Conservation (phyloP, 2,329 filamentous ascomycete species). For the Botrytis medusae region DNA sequence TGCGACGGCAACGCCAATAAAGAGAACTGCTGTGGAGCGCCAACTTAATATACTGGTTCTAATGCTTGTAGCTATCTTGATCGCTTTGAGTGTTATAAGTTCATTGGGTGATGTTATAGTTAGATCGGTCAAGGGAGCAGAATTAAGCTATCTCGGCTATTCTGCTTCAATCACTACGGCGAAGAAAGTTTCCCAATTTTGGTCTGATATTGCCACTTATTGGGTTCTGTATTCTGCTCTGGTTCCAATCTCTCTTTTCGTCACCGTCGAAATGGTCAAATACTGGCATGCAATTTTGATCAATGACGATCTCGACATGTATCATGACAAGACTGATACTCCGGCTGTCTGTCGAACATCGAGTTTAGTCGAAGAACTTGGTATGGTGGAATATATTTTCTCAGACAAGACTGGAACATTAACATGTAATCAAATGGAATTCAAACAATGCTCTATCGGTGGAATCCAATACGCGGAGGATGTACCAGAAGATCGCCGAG, state of each 20-base stretch:
- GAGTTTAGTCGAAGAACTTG: slow-evolving; percentile 92
- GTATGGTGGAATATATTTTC: slow-evolving; percentile 98
- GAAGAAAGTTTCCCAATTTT: slow-evolving; percentile 72
- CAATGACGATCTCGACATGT: slow-evolving; percentile 96
- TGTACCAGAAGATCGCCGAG: slow-evolving; percentile 84
- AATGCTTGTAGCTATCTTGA: slow-evolving; percentile 80
- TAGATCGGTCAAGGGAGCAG: slow-evolving; percentile 60
- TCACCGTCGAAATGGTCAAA: slow-evolving; percentile 96
- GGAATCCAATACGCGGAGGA: slow-evolving; percentile 93
- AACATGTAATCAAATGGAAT: slow-evolving; percentile 99
- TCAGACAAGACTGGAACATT: slow-evolving; percentile 97
- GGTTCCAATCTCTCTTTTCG: slow-evolving; percentile 96
- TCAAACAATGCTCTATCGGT: slow-evolving; percentile 89
- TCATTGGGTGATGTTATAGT: slow-evolving; percentile 88
- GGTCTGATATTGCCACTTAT: slow-evolving; percentile 94
- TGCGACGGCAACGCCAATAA: slow-evolving; percentile 94
- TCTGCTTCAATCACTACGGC: slow-evolving; percentile 55
- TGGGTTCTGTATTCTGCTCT: slow-evolving; percentile 97
- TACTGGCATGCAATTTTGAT: slow-evolving; percentile 98
- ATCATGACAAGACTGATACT: slow-evolving; percentile 93
- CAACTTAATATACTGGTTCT: slow-evolving; percentile 93
- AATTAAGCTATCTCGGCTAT: slow-evolving; percentile 73
- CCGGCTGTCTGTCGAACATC: slow-evolving; percentile 95
- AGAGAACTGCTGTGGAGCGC: slow-evolving; percentile 91
- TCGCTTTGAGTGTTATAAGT: slow-evolving; percentile 82